Base-by-base conservation (phyloP, 768 basidiomycete genomes). In the Kondoa malvinella region DNA sequence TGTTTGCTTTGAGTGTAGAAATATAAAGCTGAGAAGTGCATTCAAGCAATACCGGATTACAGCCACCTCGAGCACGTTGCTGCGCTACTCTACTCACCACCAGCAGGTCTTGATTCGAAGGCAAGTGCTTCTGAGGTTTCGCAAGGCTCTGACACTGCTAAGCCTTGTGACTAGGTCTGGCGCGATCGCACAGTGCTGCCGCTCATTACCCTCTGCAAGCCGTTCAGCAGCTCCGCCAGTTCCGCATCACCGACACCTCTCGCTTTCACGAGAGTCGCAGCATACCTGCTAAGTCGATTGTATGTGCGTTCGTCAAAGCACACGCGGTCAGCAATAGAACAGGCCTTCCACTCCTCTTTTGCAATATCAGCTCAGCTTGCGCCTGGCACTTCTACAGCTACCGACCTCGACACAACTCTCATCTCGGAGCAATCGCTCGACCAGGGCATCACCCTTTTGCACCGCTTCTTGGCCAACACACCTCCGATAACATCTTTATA, bases 41-140 rank as follows among this genome's bases (percentile, higher is more conserved):
- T n/a, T n/a, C n/a, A n/a, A 30, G 16, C 56, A 72, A 83, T 84
- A 65, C 79, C 82, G 1, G 80, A 81, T 1, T 73, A 88, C 2
- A 83, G 86, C 69, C 88, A 87, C 74, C 79, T 91, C 31, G 86
- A 90, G 68, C 85, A 86, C 66, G 79, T 89, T 33, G 81, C 87
- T 25, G 80, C 78, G 3, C 80, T 88, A 25, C 74, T 95, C 62
- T 80, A 78, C 57, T 78, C 84, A n/a, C 79, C 85, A 15, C 89
- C 90, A 0, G 76, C 81, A 0, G 79, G 78, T 15, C 81, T 83
- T 76, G 76, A 31, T 57, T 56, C 32, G 31, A 69, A 91, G 89
- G 81, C 81, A 17, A 88, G 74, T 87, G 83, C 67, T 65, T 71
- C 1, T 78, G 67, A 59, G 56, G 73, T 30, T 32, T 64, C 3